phyloP scores from a whole-genome alignment of 2,329 filamentous ascomycete genomes.

The Simplicillium aogashimaense region DNA sequence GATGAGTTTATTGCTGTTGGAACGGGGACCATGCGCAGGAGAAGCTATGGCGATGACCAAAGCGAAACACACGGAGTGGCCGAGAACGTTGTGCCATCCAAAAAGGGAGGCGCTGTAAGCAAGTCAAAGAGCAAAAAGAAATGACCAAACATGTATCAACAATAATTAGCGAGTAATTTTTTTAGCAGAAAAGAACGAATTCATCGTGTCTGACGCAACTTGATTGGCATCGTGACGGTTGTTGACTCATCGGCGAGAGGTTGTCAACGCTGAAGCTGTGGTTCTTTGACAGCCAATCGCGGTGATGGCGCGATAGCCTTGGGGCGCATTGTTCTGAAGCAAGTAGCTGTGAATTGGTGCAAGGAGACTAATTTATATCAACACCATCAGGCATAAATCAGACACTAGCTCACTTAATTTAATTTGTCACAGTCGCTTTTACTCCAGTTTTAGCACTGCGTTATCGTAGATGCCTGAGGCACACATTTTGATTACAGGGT shows the following conservation, averaged over 20 bases:
- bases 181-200: background rate
- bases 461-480: no score
- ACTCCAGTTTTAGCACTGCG: slow-evolving; percentile 26
- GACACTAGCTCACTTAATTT: no score
- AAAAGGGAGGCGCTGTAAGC: slow-evolving; percentile 23
- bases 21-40: slow-evolving; percentile 75
- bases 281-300: background rate
- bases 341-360: background rate
- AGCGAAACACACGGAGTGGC: slow-evolving; percentile 49
- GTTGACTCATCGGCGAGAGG: slow-evolving; percentile 12
- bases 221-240: background rate
- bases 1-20: slow-evolving; percentile 68
- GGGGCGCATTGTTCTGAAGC: no score
- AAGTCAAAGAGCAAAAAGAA: slow-evolving; percentile 27
- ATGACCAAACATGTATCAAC: background rate
- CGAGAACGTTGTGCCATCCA: slow-evolving; percentile 19
- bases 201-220: background rate
- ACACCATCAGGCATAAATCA: background rate
- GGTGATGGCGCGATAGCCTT: no score
- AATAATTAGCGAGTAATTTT: background rate
- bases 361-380: background rate
- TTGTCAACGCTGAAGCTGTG: background rate
- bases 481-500: no score
- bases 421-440: slow-evolving; percentile 24
- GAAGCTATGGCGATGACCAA: slow-evolving; percentile 67